phyloP scores from a whole-genome alignment of 768 basidiomycete species.

The Amanita rubescens region DNA sequence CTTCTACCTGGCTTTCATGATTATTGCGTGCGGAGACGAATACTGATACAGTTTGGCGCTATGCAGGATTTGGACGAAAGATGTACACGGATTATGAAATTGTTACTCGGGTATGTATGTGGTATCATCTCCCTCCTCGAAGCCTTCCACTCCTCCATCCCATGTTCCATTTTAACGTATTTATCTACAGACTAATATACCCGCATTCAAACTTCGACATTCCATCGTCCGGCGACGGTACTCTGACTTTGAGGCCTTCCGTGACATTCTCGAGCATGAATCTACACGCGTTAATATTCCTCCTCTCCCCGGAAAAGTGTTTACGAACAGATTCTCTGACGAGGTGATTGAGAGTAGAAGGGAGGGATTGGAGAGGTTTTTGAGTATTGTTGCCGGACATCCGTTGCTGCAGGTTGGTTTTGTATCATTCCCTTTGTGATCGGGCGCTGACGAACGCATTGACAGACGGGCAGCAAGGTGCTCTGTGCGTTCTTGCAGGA shows the following conservation, averaged over 20 bases:
- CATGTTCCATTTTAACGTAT: neutral
- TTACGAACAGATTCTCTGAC: slow-evolving; percentile 96
- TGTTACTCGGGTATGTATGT: slow-evolving; percentile 86
- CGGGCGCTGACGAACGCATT: slow-evolving; percentile 1
- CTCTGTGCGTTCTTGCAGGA: slow-evolving; percentile 93
- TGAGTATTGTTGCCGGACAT: slow-evolving; percentile 96
- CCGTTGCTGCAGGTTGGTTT: slow-evolving; percentile 84
- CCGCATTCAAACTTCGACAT: slow-evolving; percentile 95
- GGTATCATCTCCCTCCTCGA: neutral
- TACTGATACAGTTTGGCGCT: slow-evolving; percentile 2
- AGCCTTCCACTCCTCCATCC: neutral
- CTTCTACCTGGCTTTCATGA: neutral
- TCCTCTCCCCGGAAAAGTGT: slow-evolving; percentile 94
- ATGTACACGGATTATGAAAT: slow-evolving; percentile 99
- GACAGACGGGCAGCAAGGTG: slow-evolving; percentile 93
- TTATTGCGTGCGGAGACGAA: neutral
- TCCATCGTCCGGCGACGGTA: slow-evolving; percentile 84
- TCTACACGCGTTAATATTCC: slow-evolving; percentile 97
- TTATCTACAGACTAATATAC: slow-evolving; percentile 82
- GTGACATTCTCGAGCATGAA: slow-evolving; percentile 96
- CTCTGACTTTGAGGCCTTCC: slow-evolving; percentile 94
- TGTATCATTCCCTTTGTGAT: neutral
- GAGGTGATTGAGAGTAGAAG: slow-evolving; percentile 91
- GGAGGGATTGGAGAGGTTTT: slow-evolving; percentile 90
- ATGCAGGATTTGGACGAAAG: slow-evolving; percentile 86